Percentiles rank a stretch among this genome's conserved stretches.
These are phyloP conservation scores for Phyllosticta citriasiana DNA, from an alignment of 2,329 filamentous ascomycete species.

Conservation along the genomic window DNA sequence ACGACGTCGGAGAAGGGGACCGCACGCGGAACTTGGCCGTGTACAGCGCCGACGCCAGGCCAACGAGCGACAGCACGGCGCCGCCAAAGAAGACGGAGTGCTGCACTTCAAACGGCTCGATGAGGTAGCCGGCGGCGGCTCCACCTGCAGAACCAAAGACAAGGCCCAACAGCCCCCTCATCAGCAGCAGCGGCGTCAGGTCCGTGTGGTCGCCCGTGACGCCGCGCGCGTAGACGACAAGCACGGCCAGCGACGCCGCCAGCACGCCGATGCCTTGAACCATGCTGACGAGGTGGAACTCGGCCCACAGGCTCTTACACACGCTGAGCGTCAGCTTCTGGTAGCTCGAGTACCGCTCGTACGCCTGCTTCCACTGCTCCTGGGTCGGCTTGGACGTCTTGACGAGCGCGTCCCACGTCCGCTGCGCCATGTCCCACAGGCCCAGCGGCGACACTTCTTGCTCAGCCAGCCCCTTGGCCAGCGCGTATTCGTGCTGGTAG, in stretches of 20 bases:
- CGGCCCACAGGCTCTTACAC: constrained; percentile 81
- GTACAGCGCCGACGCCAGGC: constrained; percentile 32
- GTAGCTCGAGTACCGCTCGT: constrained; percentile 57
- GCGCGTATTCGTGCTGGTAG: constrained; percentile 78
- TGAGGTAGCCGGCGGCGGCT: constrained; percentile 35
- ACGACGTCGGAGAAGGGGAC: constrained; percentile 55
- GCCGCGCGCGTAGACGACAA: constrained; percentile 63
- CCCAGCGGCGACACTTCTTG: constrained; percentile 44
- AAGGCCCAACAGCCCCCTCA: constrained; percentile 40
- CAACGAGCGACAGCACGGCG: constrained; percentile 29
- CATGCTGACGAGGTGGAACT: constrained; percentile 86
- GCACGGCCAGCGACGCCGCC: constrained; percentile 53
- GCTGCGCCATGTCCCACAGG: constrained; percentile 52
- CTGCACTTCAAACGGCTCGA: constrained; percentile 29
- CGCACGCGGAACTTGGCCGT: constrained; percentile 33
- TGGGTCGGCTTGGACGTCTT: constrained; percentile 30
- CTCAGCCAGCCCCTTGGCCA: constrained; percentile 58
- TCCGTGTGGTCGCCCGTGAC: constrained; percentile 44
- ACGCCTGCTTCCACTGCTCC: constrained; percentile 33
- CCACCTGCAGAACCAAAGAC: constrained; percentile 32
- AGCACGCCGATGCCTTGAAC: constrained; percentile 65
- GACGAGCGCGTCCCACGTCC: constrained; percentile 38
- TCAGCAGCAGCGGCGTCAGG: constrained; percentile 44
- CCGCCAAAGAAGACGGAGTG: constrained; percentile 33
- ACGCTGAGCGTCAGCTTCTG: constrained; percentile 68